These are phyloP conservation scores for Phtheirospermum japonicum DNA, from an alignment of 257 asterid species.

Conservation along the genomic window DNA sequence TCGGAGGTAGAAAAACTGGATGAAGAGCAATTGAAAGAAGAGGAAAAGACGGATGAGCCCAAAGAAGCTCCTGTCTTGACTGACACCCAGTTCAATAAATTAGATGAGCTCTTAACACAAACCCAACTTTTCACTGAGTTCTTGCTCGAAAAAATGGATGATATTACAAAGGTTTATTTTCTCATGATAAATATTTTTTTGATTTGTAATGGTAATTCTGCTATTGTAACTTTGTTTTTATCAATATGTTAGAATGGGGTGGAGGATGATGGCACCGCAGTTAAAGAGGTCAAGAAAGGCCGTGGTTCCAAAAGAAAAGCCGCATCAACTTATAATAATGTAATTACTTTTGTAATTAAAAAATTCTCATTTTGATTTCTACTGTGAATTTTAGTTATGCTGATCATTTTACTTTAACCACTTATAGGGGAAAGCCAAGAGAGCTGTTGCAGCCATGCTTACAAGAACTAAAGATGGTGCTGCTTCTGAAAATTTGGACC, in stretches of 20 bases:
- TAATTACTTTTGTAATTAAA: conserved; percentile 28
- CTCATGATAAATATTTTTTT: conserved; percentile 2
- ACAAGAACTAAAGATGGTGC: conserved; percentile 69
- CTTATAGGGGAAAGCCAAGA: conserved; percentile 73
- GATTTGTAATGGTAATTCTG: conserved; percentile 7
- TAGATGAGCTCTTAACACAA: conserved; percentile 95
- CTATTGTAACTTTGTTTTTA: conserved; percentile 29
- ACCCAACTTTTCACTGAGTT: conserved; percentile 89
- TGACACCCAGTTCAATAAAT: conserved; percentile 65
- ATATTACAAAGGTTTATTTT: conserved; percentile 61
- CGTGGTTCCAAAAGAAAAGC: conserved; percentile 85
- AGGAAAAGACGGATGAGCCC: conserved; percentile 31
- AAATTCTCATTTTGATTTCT: conserved; percentile 4
- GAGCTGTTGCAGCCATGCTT: conserved; percentile 97
- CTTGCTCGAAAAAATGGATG: conserved; percentile 93
- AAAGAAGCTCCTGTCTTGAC: conserved; percentile 50
- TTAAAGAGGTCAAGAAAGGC: conserved; percentile 45
- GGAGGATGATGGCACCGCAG: conserved; percentile 47
- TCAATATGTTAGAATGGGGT: conserved; percentile 43
- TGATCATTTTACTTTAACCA: conserved; percentile 2
- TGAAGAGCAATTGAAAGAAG: conserved; percentile 59
- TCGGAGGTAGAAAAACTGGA: conserved; percentile 54
- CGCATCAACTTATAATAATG: conserved; percentile 55
- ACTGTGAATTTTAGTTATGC: conserved; percentile 9
- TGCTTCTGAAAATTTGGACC: conserved; percentile 53